Conservation (phyloP, 1,139 yeast genomes). For the Yamadazyma atlantica region DNA sequence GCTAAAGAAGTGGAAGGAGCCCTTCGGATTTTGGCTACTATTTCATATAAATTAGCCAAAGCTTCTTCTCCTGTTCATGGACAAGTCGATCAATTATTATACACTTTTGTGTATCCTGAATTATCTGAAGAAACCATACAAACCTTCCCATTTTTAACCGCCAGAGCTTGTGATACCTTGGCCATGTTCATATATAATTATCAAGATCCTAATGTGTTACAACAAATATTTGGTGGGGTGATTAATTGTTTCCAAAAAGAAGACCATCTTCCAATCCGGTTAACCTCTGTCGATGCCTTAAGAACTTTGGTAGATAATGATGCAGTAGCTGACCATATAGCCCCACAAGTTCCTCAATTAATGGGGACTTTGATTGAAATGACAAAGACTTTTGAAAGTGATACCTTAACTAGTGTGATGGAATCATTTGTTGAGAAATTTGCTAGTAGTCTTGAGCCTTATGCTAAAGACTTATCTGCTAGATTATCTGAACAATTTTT, state of each 20-base stretch:
- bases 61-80: constrained; percentile 43
- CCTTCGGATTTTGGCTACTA: constrained; percentile 46
- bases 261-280: constrained; percentile 49
- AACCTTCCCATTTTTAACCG: constrained; percentile 48
- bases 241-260: constrained; percentile 40
- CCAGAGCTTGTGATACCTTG: constrained; percentile 56
- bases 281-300: constrained; percentile 56
- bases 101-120: constrained; percentile 49
- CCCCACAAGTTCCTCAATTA: constrained; percentile 51
- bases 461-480: constrained; percentile 49
- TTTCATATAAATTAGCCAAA: constrained; percentile 42
- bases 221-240: constrained; percentile 45
- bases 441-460: constrained; percentile 54
- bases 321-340: constrained; percentile 44
- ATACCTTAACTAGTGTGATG: constrained; percentile 54
- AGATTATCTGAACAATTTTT: constrained; percentile 51
- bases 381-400: constrained; percentile 52
- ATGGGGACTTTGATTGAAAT: constrained; percentile 53
- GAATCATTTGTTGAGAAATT: constrained; percentile 56
- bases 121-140: constrained; percentile 30
- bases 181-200: constrained; percentile 46
- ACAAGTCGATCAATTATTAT: constrained; percentile 46
- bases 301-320: constrained; percentile 50
- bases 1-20: constrained; percentile 54
- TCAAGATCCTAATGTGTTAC: constrained; percentile 39